Conservation (phyloP, 2,329 filamentous ascomycete genomes). For the Aspergillus ruber region DNA sequence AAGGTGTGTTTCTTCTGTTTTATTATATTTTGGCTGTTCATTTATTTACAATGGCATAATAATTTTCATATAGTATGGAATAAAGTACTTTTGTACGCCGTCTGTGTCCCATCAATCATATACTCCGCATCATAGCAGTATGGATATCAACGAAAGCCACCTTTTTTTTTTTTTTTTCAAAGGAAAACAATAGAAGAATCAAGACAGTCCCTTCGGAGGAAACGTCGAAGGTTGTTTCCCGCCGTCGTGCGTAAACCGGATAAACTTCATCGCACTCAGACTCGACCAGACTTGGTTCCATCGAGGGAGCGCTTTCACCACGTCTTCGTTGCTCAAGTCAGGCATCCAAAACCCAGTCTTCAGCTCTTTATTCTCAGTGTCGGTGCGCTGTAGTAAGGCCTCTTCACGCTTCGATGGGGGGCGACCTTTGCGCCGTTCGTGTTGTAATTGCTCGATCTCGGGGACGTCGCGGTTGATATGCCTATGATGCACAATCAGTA, state of each 20-base stretch:
- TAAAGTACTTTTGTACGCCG: not conserved
- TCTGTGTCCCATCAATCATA: conserved; percentile 4
- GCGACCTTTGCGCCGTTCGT: conserved; percentile 68
- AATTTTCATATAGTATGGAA: not conserved
- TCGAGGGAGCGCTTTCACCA: conserved; percentile 56
- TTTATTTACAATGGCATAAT: not conserved
- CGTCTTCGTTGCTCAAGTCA: conserved; percentile 63
- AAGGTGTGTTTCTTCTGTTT: not conserved
- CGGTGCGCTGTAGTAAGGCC: conserved; percentile 64
- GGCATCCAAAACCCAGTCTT: conserved; percentile 75
- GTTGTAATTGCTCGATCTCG: conserved; percentile 41
- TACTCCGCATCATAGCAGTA: not conserved
- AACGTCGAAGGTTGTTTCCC: conserved; percentile 65
- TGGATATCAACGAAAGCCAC: conserved; percentile 13
- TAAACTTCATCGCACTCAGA: conserved; percentile 68
- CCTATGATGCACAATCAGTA: conserved; percentile 12
- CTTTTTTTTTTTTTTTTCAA: conserved; percentile 17
- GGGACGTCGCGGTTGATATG: conserved; percentile 32
- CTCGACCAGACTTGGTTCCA: conserved; percentile 86
- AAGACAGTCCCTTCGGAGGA: conserved; percentile 59
- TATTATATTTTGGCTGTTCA: not conserved
- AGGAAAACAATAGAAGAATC: conserved; percentile 15
- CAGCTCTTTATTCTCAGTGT: conserved; percentile 69
- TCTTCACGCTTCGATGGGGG: conserved; percentile 73
- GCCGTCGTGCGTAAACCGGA: conserved; percentile 64